Evolutionary conservation across 345 rosid genomes (phyloP), one percentile per base, ranked within the genome.

Genomic region (Populus euphratica): DNA sequence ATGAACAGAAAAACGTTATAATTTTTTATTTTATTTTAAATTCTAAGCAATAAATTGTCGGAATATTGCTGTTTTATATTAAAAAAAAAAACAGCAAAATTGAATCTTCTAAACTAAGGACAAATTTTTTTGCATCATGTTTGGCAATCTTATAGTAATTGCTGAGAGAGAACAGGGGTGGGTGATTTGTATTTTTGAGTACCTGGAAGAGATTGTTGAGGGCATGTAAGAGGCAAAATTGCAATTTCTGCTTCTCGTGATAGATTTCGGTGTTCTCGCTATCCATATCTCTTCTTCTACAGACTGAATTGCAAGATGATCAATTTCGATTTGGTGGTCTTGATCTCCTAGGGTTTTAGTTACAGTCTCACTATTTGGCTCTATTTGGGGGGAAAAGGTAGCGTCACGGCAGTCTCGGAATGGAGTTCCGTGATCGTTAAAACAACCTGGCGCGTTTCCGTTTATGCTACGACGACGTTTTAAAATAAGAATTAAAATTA

Each of bases 191-290:
- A 13, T 65, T 65, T 18, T 5, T 20, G 76, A 13, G 47, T 52
- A 92, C 99, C 98, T 93, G 98, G 81, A 93, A 93, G 80, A 96
- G 93, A 84, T 89, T 96, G 89, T 92, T 93, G 77, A 96, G 98
- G 13, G 92, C 78, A 86, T 96, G 98, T 16, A 93, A 76, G 79
- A 93, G 95, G 83, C 98, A 93, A 69, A 90, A 90, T 38, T 96
- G 98, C 13, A 96, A 77, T 74, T 89, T 87, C 80, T 96, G 98
- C 74, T 82, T 89, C 81, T 93, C 98, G 82, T 93, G 99, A 80
- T 88, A 93, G 66, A 96, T 82, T 73, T 69, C 49, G 2, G 90
- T 74, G 77, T 83, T 82, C 73, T 72, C 72, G 73, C 29, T 78
- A 20, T 88, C 81, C 94, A 85, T 91, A 16, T 27, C 70, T 29